Percentiles rank a stretch among this genome's conserved stretches.
These are phyloP conservation scores for Spiraea crenata DNA, from an alignment of 331 rosid genomes.

Conservation along the genomic window DNA sequence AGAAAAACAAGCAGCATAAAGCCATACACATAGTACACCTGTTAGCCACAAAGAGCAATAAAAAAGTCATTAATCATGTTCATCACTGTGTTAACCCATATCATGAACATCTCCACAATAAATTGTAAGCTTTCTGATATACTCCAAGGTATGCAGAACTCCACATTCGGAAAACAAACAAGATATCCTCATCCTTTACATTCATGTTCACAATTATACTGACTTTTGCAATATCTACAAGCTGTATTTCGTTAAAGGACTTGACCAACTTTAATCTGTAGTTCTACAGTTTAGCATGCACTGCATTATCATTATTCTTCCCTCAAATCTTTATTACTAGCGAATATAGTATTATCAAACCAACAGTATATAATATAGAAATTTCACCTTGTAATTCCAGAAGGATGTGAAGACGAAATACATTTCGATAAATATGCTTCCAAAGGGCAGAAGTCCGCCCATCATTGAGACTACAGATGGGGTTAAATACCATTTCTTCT, in stretches of 20 bases:
- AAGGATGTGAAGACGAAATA: constrained; percentile 97
- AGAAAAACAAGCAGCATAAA: constrained; percentile 96
- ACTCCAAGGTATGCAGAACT: background rate
- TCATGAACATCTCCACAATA: background rate
- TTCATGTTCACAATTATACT: background rate
- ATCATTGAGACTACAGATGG: constrained; percentile 94
- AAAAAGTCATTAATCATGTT: constrained; percentile 23
- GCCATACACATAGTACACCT: constrained; percentile 98
- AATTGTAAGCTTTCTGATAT: background rate
- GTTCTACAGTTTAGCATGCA: background rate
- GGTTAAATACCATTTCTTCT: constrained; percentile 99
- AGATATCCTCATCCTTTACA: background rate
- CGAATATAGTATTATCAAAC: background rate
- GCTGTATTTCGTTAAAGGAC: background rate
- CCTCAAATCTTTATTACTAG: background rate
- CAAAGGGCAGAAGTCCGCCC: constrained; percentile 99
- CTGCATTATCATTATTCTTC: background rate
- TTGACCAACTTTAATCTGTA: background rate
- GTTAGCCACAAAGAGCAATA: constrained; percentile 37
- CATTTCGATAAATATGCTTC: constrained; percentile 99
- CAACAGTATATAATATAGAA: background rate
- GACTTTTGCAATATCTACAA: background rate
- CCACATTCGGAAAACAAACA: background rate
- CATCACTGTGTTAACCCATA: background rate
- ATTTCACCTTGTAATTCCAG: constrained; percentile 98